These are phyloP conservation scores for Tieghemiomyces parasiticus DNA, from an alignment of 192 early-diverging fungal genomes.

Conservation along the genomic window DNA sequence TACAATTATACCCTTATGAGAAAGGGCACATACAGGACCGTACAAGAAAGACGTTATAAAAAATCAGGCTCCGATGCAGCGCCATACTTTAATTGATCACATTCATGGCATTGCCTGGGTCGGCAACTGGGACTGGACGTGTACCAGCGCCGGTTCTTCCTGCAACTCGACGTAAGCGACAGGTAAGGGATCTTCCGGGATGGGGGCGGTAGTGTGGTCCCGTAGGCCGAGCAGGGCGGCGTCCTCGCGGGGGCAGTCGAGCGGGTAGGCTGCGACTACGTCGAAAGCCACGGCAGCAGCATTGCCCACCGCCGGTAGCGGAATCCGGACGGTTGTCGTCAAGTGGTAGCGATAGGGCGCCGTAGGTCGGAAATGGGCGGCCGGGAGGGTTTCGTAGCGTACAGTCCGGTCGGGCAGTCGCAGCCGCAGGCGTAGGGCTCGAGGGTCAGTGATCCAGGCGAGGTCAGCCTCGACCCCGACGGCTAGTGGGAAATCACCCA, in stretches of 20 bases:
- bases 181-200: too few species aligned
- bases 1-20: too few species aligned
- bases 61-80: too few species aligned
- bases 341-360: background rate
- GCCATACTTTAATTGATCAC: too few species aligned
- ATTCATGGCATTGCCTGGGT: too few species aligned
- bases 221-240: too few species aligned
- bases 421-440: constrained; percentile 16
- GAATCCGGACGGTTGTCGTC: background rate
- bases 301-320: background rate
- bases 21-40: too few species aligned
- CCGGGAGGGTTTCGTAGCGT: constrained; percentile 18
- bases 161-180: too few species aligned
- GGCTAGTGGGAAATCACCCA: constrained; percentile 18
- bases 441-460: constrained; percentile 11
- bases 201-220: too few species aligned
- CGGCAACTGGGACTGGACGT: too few species aligned
- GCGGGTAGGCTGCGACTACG: background rate
- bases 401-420: constrained; percentile 15
- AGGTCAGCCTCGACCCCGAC: constrained; percentile 18
- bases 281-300: background rate
- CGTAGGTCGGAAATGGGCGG: constrained; percentile 17
- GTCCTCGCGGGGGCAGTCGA: background rate
- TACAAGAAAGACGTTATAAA: too few species aligned
- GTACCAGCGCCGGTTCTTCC: too few species aligned